phyloP scores from a whole-genome alignment of 352 stramenopile genomes.

The Globisporangium spiculum region DNA sequence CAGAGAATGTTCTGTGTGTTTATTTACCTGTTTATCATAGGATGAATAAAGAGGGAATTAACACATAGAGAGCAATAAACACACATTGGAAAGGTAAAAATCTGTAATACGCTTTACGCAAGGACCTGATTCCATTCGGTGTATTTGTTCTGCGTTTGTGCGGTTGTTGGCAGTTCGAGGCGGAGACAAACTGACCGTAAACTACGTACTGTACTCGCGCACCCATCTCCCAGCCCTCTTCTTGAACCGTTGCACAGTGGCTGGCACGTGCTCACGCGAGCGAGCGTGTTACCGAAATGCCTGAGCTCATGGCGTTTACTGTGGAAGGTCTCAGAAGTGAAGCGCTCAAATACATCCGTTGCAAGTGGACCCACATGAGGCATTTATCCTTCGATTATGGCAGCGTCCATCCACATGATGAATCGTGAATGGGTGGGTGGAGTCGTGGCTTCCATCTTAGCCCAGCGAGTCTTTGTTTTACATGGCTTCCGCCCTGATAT shows the following conservation, averaged over 20 bases:
- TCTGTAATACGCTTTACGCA: neutral
- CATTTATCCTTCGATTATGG: neutral
- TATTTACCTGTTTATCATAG: neutral
- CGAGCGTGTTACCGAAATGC: neutral
- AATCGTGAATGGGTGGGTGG: neutral
- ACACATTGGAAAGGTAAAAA: neutral
- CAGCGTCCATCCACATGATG: neutral
- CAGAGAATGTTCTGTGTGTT: neutral
- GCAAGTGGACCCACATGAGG: neutral
- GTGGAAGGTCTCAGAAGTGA: neutral
- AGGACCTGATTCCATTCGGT: neutral
- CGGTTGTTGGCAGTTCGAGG: neutral
- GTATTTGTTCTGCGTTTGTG: neutral
- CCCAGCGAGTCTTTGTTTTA: neutral
- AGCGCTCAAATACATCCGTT: neutral
- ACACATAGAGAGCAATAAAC: no score
- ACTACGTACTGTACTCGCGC: neutral
- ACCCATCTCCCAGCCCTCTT: neutral
- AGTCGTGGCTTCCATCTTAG: neutral
- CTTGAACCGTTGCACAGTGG: neutral
- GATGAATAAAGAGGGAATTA: no score
- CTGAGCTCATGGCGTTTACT: neutral
- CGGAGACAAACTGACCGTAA: neutral
- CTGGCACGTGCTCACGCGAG: neutral
- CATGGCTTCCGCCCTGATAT: neutral